Base-by-base conservation (phyloP, 805 yeast species). In the Candida saitoana region DNA sequence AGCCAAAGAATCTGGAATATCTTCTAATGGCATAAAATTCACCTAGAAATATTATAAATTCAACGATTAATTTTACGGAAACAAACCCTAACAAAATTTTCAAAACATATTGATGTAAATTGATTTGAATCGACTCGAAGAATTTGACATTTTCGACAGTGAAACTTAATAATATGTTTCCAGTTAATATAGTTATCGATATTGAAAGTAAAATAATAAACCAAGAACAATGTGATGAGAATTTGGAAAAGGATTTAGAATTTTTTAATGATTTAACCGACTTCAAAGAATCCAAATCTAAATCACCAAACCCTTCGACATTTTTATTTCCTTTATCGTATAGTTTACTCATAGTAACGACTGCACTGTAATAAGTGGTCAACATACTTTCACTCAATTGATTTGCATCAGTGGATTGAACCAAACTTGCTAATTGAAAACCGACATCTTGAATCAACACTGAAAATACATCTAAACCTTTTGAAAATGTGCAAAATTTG, bases 391-490 rank as follows among this genome's bases (percentile, higher is more conserved):
- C 59, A 2, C 76, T 73, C 47, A 71, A 56, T 8, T 51, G 54
- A 2, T 55, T 56, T 3, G 73, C 59, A 47, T 73, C 64, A 4
- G 71, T 64, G 42, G 65, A 53, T 15, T 62, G 60, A 3, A 79
- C 67, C 18, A 70, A 54, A 18, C 55, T 53, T 7, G 70, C 73
- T 32, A 74, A 56, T 47, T 72, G 78, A 2, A 58, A 59, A 3
- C 78, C 80, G 9, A 79, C 65, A 55, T 79, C 84, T 42, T 71
- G 63, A 8, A 77, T 62, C 12, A 77, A 56, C 11, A 72, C 71
- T 5, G 76, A 61, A 6, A 73, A 56, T 12, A 77, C 49, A 51
- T 79, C 81, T 42, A 76, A 54, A 1, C 79, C 80, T 38, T 58
- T 53, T 38, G 69, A 64, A 7, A 49, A 52, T 47, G 62, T 53